These are phyloP conservation scores for Davidsoniella australis DNA, from an alignment of 2,329 filamentous ascomycete species.

Conservation along the genomic window DNA sequence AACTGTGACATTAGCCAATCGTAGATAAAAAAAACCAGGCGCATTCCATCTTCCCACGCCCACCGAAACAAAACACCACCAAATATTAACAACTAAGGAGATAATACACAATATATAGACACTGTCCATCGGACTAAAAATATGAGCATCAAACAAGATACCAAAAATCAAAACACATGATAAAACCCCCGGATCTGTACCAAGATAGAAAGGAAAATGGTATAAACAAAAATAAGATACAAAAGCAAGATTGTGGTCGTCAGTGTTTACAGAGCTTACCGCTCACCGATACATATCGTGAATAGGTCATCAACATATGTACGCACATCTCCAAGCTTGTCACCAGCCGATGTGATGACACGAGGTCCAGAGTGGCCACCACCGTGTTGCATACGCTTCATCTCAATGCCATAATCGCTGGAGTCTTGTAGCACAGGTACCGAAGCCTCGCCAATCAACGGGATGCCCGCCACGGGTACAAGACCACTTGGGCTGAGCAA, in stretches of 20 bases:
- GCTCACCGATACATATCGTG: slow-evolving; percentile 9
- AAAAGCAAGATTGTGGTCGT: background rate
- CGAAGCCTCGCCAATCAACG: slow-evolving; percentile 8
- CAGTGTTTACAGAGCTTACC: background rate
- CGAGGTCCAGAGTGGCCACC: slow-evolving; percentile 17
- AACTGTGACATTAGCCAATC: too few species aligned
- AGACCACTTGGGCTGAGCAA: slow-evolving; percentile 1
- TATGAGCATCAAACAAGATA: background rate
- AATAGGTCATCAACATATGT: slow-evolving; percentile 31
- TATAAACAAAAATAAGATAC: background rate
- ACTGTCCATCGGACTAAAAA: background rate
- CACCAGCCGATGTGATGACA: slow-evolving; percentile 15
- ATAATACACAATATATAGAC: background rate
- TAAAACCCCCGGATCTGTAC: background rate
- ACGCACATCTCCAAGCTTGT: slow-evolving; percentile 19
- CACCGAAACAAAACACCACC: background rate
- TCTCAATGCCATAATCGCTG: slow-evolving; percentile 6
- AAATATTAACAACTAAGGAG: background rate
- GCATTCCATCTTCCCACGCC: background rate
- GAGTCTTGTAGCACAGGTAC: background rate
- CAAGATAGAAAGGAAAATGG: background rate
- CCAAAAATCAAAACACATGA: background rate
- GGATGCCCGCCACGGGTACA: slow-evolving; percentile 1
- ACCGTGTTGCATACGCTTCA: slow-evolving; percentile 14
- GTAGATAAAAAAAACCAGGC: too few species aligned